phyloP scores from a whole-genome alignment of 306 rosid genomes.

The Coriaria nepalensis region DNA sequence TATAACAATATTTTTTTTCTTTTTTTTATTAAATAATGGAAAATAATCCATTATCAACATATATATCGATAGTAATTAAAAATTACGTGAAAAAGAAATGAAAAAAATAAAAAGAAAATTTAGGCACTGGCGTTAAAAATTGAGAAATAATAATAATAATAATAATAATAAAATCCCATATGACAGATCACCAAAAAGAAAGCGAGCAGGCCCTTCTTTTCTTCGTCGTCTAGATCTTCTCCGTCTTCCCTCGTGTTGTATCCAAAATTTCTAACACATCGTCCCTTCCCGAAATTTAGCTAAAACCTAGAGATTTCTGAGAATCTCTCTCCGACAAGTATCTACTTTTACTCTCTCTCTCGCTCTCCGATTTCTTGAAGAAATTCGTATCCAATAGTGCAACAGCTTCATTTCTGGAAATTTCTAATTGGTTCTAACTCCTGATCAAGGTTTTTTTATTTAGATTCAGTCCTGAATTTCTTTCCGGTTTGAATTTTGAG shows the following conservation, averaged over 20 bases:
- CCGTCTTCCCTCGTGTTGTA: constrained; percentile 8
- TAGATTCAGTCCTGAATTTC: background rate
- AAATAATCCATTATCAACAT: too few relatives aligned
- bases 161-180: too few relatives aligned
- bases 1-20: too few relatives aligned
- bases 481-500: background rate
- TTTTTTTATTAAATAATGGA: too few relatives aligned
- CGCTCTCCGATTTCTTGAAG: background rate
- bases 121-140: too few relatives aligned
- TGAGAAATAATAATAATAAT: too few relatives aligned
- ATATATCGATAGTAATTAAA: too few relatives aligned
- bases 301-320: constrained; percentile 2
- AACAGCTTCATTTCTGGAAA: background rate
- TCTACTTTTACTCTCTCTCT: constrained; percentile 3
- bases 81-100: too few relatives aligned
- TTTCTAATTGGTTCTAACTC: background rate
- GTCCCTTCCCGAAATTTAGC: constrained; percentile 7
- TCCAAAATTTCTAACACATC: background rate
- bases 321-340: constrained; percentile 12
- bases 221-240: constrained; percentile 19
- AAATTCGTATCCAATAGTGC: background rate
- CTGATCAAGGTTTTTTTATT: background rate
- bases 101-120: too few relatives aligned
- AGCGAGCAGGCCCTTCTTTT: too few relatives aligned
- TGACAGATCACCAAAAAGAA: too few relatives aligned